Conservation (phyloP, 441 rosid species). For the Jatropha podagrica region DNA sequence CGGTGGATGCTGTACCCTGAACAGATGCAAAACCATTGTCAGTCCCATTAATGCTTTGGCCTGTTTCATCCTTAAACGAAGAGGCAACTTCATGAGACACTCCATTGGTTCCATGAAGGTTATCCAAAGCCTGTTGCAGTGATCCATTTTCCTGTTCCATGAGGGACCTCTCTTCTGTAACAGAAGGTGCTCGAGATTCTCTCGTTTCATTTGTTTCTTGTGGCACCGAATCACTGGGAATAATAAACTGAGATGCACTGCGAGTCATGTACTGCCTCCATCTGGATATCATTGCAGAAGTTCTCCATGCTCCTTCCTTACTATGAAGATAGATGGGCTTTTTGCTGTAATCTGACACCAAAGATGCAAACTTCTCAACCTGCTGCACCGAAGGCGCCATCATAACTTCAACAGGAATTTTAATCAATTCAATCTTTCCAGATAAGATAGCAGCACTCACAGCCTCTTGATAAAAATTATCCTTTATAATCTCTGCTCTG, state of each 20-base stretch:
- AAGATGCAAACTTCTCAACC: constrained; percentile 87
- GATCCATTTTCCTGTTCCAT: constrained; percentile 30
- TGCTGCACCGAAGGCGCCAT: constrained; percentile 90
- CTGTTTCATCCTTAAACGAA: constrained; percentile 25
- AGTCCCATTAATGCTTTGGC: constrained; percentile 26
- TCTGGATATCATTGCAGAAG: constrained; percentile 88
- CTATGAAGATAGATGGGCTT: constrained; percentile 89
- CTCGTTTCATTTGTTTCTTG: constrained; percentile 34
- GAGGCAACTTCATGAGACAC: constrained; percentile 28
- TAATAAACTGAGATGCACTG: constrained; percentile 29
- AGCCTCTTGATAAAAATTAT: constrained; percentile 73
- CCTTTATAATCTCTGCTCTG: constrained; percentile 79
- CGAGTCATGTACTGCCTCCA: constrained; percentile 92
- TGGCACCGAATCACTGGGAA: constrained; percentile 24
- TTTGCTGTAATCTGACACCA: constrained; percentile 71
- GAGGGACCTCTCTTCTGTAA: constrained; percentile 21
- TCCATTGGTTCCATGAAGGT: constrained; percentile 39
- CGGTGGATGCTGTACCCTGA: constrained; percentile 30
- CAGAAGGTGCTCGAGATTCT: constrained; percentile 26
- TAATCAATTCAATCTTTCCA: constrained; percentile 64
- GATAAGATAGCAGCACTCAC: constrained; percentile 56
- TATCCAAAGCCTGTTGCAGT: constrained; percentile 28
- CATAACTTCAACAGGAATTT: constrained; percentile 76
- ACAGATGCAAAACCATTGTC: constrained; percentile 29
- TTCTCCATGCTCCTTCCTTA: constrained; percentile 92